These are phyloP conservation scores for Naganishia friedmannii DNA, from an alignment of 768 basidiomycete genomes.

Conservation along the genomic window DNA sequence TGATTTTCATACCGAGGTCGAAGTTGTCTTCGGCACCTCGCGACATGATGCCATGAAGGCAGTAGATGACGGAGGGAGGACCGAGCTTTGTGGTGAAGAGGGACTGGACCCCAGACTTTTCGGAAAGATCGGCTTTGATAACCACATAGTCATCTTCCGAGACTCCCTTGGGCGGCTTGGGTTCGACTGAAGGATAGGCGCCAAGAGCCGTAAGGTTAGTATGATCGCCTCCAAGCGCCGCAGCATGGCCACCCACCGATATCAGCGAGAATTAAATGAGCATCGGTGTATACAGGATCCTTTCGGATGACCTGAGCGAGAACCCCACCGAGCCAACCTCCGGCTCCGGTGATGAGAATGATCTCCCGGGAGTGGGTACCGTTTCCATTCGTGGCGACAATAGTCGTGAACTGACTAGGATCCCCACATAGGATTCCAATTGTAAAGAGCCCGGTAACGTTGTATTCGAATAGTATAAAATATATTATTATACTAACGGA, in stretches of 20 bases:
- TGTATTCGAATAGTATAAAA: no score
- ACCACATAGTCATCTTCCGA: slow-evolving; percentile 37
- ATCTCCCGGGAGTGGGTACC: slow-evolving; percentile 29
- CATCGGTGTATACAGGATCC: slow-evolving; percentile 51
- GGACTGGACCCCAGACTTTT: slow-evolving; percentile 41
- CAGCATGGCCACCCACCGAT: slow-evolving; percentile 40
- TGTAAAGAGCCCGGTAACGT: no score
- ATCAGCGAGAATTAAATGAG: slow-evolving; percentile 59
- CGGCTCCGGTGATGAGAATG: slow-evolving; percentile 48
- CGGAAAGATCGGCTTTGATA: slow-evolving; percentile 48
- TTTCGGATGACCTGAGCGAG: slow-evolving; percentile 43
- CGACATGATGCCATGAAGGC: slow-evolving; percentile 52
- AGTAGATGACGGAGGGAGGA: slow-evolving; percentile 49
- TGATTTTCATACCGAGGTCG: slow-evolving; percentile 55
- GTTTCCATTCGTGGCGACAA: slow-evolving; percentile 29
- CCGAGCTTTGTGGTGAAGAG: slow-evolving; percentile 49
- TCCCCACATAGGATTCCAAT: no score
- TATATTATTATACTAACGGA: no score
- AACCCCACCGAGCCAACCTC: slow-evolving; percentile 50
- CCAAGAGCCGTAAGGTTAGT: not conserved
- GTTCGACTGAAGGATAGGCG: slow-evolving; percentile 39
- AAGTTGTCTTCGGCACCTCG: slow-evolving; percentile 52
- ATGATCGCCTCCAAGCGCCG: not conserved
- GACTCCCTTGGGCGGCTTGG: slow-evolving; percentile 47
- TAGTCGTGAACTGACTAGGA: no score